Percentiles rank a stretch among this genome's conserved stretches.
Evolutionary conservation across 345 rosid genomes (phyloP).

Genomic region (Schrenkiella parvula): DNA sequence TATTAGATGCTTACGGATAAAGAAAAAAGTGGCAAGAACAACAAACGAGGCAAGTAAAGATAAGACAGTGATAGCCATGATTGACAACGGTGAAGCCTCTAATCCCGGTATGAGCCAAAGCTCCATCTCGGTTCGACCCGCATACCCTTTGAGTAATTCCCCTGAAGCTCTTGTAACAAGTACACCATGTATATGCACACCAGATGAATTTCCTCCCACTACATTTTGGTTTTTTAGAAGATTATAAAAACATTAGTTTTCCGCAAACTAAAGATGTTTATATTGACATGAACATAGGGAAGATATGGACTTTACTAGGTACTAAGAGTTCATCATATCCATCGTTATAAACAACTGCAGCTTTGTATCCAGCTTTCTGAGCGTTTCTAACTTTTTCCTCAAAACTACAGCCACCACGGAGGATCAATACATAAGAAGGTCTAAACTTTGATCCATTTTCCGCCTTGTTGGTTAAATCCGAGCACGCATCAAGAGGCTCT

Average conservation of each 20-base stretch:
- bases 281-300: neutral
- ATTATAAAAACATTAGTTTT: neutral
- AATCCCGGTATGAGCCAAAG: constrained; percentile 63
- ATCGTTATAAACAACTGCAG: constrained; percentile 58
- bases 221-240: constrained; percentile 10
- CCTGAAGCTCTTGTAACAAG: constrained; percentile 68
- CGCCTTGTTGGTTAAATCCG: constrained; percentile 43
- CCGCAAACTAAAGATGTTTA: neutral
- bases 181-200: constrained; percentile 63
- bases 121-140: constrained; percentile 46
- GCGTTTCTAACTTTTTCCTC: constrained; percentile 75
- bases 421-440: constrained; percentile 51
- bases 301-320: constrained; percentile 46
- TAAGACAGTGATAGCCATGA: constrained; percentile 70
- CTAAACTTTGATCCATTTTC: constrained; percentile 21
- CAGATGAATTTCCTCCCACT: constrained; percentile 78
- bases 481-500: constrained; percentile 67
- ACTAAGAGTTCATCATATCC: constrained; percentile 54
- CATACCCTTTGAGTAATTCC: constrained; percentile 46
- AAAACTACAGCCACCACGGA: constrained; percentile 71
- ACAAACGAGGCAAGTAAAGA: constrained; percentile 69
- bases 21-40: constrained; percentile 74
- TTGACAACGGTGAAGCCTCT: constrained; percentile 74
- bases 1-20: constrained; percentile 58
- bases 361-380: constrained; percentile 64